These are phyloP conservation scores for Dactylella cylindrospora DNA, from an alignment of 2,329 filamentous ascomycete genomes.

Conservation along the genomic window DNA sequence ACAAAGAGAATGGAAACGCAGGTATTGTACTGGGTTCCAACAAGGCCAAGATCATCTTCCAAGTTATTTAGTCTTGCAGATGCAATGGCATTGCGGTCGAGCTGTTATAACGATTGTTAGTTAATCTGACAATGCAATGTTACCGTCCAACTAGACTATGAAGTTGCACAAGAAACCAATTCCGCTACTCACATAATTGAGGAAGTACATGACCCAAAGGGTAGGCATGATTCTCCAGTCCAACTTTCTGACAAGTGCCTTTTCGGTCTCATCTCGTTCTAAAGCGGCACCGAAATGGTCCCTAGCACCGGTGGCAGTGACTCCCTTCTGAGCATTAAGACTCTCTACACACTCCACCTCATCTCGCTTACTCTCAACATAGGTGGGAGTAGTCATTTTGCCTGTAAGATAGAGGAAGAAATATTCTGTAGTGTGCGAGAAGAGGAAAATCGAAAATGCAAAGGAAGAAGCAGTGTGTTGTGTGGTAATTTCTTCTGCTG, in stretches of 20 bases:
- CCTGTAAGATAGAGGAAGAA: too few relatives aligned
- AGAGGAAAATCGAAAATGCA: too few relatives aligned
- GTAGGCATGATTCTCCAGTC: slow-evolving; percentile 54
- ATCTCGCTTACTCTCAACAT: slow-evolving; percentile 19
- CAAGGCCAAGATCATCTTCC: slow-evolving; percentile 62
- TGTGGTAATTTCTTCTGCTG: slow-evolving; percentile 15
- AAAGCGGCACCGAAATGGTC: slow-evolving; percentile 31
- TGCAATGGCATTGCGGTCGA: slow-evolving; percentile 69
- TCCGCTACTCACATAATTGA: slow-evolving; percentile 51
- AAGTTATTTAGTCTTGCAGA: slow-evolving; percentile 67
- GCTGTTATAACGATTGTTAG: slow-evolving; percentile 39
- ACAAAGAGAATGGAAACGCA: slow-evolving; percentile 67
- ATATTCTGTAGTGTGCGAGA: too few relatives aligned
- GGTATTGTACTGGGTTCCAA: slow-evolving; percentile 64
- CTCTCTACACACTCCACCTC: slow-evolving; percentile 24
- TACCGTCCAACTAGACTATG: not conserved
- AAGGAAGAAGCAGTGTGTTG: slow-evolving; percentile 15
- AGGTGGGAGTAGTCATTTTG: slow-evolving; percentile 26
- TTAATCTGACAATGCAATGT: not conserved
- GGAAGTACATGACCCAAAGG: slow-evolving; percentile 54
- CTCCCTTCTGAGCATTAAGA: slow-evolving; percentile 15
- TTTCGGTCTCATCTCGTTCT: slow-evolving; percentile 59
- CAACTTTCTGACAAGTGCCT: slow-evolving; percentile 60
- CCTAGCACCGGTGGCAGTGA: slow-evolving; percentile 7
- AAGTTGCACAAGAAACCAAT: not conserved